Percentiles rank a stretch among this genome's conserved stretches.
phyloP scores from a whole-genome alignment of 305 asterid genomes.

The Ilex paraguariensis region DNA sequence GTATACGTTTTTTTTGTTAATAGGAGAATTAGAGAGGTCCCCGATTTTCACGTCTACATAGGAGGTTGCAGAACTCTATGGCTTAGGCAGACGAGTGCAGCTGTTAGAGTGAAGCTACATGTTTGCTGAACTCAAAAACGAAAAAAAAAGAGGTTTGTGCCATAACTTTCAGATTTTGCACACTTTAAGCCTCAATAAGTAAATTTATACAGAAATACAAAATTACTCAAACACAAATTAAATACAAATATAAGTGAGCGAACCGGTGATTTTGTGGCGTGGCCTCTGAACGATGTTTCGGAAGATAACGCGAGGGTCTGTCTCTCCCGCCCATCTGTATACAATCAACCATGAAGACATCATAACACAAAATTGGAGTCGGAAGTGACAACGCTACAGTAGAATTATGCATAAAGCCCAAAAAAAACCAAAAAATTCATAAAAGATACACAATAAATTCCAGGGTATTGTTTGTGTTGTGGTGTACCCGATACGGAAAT shows the following conservation, averaged over 20 bases:
- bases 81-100: neutral
- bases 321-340: slow-evolving; percentile 95
- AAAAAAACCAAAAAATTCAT: neutral
- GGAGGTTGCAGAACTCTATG: no score
- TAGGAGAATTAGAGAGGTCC: no score
- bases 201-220: no score
- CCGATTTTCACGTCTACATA: no score
- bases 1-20: no score
- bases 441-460: neutral
- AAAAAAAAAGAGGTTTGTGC: neutral
- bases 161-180: no score
- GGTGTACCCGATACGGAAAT: slow-evolving; percentile 87
- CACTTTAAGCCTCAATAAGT: neutral
- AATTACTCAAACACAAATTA: no score
- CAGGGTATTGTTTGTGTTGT: slow-evolving; percentile 16
- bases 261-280: slow-evolving; percentile 92
- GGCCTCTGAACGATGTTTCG: slow-evolving; percentile 97
- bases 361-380: neutral
- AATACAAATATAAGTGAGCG: neutral
- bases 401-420: neutral
- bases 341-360: neutral
- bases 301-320: slow-evolving; percentile 86
- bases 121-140: neutral
- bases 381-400: neutral
- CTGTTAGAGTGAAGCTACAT: neutral